Percentiles rank a stretch among this genome's conserved stretches.
These are phyloP conservation scores for Gracilaria domingensis DNA, from an alignment of 23 red algal genomes.

Conservation along the genomic window DNA sequence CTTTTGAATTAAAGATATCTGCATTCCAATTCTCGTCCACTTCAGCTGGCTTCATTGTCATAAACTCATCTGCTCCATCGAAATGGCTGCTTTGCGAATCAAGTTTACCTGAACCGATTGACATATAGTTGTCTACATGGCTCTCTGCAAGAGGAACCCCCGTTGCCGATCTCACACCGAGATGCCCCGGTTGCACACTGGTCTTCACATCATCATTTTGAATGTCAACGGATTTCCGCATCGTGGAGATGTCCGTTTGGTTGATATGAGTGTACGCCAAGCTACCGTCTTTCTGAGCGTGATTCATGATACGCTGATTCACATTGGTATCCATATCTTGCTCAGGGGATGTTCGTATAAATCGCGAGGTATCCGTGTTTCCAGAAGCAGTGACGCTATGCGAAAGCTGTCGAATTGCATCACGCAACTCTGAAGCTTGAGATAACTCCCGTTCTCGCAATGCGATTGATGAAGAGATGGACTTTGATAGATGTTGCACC, in stretches of 20 bases:
- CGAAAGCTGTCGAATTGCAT: constrained; percentile 69
- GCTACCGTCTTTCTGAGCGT: constrained; percentile 48
- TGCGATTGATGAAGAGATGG: constrained; percentile 47
- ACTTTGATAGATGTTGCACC: constrained; percentile 51
- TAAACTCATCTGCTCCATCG: constrained; percentile 59
- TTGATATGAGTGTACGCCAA: constrained; percentile 50
- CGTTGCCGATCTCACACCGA: neutral
- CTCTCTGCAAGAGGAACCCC: neutral
- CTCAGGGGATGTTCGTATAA: neutral
- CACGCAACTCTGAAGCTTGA: constrained; percentile 43
- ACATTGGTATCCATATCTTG: neutral
- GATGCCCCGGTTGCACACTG: neutral
- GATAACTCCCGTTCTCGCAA: constrained; percentile 37
- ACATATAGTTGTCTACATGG: neutral
- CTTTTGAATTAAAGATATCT: constrained; percentile 13
- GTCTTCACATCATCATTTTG: constrained; percentile 8
- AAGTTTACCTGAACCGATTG: neutral
- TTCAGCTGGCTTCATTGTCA: constrained; percentile 61
- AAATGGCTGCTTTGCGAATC: neutral
- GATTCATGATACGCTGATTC: constrained; percentile 32
- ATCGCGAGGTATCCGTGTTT: constrained; percentile 18
- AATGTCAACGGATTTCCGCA: constrained; percentile 45
- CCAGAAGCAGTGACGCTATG: constrained; percentile 58
- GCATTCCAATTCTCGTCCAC: constrained; percentile 61
- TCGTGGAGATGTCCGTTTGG: constrained; percentile 13